These are phyloP conservation scores for Hymenochaete sp. DNA, from an alignment of 1,284 basidiomycete species.

Conservation along the genomic window DNA sequence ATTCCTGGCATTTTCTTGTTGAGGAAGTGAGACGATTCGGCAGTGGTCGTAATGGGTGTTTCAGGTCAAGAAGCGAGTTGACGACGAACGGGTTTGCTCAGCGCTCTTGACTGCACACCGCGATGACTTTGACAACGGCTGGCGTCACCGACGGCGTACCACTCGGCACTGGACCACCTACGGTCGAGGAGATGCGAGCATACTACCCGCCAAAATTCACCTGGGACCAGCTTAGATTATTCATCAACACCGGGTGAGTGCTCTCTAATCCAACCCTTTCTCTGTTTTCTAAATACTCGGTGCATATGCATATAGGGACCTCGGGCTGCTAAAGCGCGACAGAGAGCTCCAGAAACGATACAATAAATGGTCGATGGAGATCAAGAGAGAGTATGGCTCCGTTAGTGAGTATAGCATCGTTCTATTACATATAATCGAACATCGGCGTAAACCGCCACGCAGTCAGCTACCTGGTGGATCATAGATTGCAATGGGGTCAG, in stretches of 20 bases:
- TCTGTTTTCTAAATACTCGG: slow-evolving; percentile 1
- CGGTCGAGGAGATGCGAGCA: slow-evolving; percentile 51
- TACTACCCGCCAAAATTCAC: slow-evolving; percentile 69
- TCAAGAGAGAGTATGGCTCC: slow-evolving; percentile 55
- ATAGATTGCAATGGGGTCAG: slow-evolving; percentile 67
- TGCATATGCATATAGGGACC: slow-evolving; percentile 41
- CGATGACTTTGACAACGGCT: no score
- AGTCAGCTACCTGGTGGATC: slow-evolving; percentile 60
- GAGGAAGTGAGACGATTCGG: no score
- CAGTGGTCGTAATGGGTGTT: background rate
- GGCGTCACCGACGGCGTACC: no score
- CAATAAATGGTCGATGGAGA: slow-evolving; percentile 44
- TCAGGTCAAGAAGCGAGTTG: background rate
- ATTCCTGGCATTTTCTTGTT: no score
- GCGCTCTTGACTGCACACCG: no score
- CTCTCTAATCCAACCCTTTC: background rate
- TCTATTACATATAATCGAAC: slow-evolving; percentile 8
- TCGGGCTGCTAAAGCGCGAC: slow-evolving; percentile 70
- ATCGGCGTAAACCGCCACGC: background rate
- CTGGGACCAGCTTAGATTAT: slow-evolving; percentile 64
- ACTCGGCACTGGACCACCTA: slow-evolving; percentile 45
- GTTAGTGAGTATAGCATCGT: slow-evolving; percentile 36
- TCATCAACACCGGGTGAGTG: slow-evolving; percentile 65
- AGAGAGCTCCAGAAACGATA: slow-evolving; percentile 59
- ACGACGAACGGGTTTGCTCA: no score